These are phyloP conservation scores for Dichotomopilus funicola DNA, from an alignment of 2,329 filamentous ascomycete species.

Conservation along the genomic window DNA sequence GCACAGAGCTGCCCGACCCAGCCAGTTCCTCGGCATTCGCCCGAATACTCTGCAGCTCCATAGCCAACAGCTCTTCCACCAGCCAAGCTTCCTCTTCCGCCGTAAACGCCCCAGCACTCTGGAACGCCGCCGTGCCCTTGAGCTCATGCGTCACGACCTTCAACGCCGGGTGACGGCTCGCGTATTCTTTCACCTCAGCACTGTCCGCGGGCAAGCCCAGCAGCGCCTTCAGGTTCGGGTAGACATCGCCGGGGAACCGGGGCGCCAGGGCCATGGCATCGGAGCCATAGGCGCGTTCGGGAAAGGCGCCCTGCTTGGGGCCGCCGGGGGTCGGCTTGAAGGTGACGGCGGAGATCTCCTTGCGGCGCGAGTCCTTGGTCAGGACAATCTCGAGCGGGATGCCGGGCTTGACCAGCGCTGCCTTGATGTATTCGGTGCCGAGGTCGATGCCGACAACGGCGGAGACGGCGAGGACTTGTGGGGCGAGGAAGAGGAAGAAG, in stretches of 20 bases:
- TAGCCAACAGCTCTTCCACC: constrained; percentile 89
- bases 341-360: constrained; percentile 83
- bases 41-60: constrained; percentile 89
- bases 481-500: constrained; percentile 37
- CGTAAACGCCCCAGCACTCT: constrained; percentile 60
- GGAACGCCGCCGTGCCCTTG: constrained; percentile 71
- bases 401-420: constrained; percentile 89
- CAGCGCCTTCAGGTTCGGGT: constrained; percentile 85
- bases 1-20: constrained; percentile 65
- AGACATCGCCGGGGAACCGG: constrained; percentile 87
- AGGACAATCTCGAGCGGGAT: constrained; percentile 96
- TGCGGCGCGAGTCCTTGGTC: constrained; percentile 95
- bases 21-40: constrained; percentile 81
- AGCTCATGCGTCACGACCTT: constrained; percentile 54
- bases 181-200: constrained; percentile 62
- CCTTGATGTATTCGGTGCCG: constrained; percentile 96
- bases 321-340: constrained; percentile 79
- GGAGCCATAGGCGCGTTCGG: constrained; percentile 85
- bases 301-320: constrained; percentile 58
- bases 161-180: constrained; percentile 69
- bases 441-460: constrained; percentile 90
- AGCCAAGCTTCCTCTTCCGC: constrained; percentile 61
- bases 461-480: constrained; percentile 49
- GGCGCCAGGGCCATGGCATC: constrained; percentile 83
- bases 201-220: constrained; percentile 65